These are phyloP conservation scores for Apiospora malaysiana DNA, from an alignment of 2,329 filamentous ascomycete genomes.

Conservation along the genomic window DNA sequence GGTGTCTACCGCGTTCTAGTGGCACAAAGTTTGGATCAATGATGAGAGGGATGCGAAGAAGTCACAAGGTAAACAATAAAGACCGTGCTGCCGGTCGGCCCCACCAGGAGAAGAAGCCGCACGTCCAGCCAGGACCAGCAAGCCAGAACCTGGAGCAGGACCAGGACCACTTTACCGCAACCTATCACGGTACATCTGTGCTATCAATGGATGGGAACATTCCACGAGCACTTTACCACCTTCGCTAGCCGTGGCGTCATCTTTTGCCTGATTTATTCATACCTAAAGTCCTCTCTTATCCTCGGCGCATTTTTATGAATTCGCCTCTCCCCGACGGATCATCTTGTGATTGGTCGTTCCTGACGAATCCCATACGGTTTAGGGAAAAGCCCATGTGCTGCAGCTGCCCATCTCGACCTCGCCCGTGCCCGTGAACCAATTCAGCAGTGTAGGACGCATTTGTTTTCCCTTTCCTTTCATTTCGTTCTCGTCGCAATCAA, in stretches of 20 bases:
- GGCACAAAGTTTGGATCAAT: background rate
- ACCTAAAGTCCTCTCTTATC: background rate
- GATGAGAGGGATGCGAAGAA: background rate
- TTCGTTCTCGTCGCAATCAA: background rate
- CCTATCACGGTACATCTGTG: background rate
- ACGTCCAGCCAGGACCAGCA: background rate
- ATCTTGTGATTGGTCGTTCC: background rate
- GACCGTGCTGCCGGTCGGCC: background rate
- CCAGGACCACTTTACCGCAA: background rate
- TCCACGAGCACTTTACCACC: background rate
- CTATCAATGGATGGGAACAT: background rate
- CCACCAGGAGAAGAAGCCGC: background rate
- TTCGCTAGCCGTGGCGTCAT: conserved; percentile 11
- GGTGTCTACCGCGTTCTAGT: background rate
- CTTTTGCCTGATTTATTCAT: background rate
- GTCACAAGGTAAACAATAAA: conserved; percentile 2
- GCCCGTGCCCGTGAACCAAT: background rate
- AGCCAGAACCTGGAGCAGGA: too few species aligned
- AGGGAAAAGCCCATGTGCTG: conserved; percentile 1
- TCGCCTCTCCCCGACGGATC: background rate
- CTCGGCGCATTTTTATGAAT: background rate
- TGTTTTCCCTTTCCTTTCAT: background rate
- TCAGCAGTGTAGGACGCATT: background rate
- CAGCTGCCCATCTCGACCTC: background rate
- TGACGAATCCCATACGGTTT: background rate